Evolutionary conservation across 2,329 filamentous ascomycete species (phyloP), one percentile per base, ranked within the genome.

Genomic region (Pseudogymnoascus sp.): DNA sequence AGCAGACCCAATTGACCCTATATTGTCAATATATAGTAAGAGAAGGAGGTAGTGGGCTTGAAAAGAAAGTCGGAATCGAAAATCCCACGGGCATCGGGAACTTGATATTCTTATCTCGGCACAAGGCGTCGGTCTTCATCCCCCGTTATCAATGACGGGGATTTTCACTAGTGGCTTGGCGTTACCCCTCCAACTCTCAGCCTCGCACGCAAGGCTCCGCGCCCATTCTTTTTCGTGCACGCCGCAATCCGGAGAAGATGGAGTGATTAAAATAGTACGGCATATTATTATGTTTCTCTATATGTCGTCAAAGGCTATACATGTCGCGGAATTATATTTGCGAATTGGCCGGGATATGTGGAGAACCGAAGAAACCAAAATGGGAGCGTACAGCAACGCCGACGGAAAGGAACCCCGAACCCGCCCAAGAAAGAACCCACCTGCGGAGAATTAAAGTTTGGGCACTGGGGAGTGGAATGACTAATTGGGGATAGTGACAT

Each of bases 121-220:
- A 59, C 18, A 29, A 36, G 36, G 18, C 25, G 33, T 59, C 58
- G 58, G 58, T 39, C 33, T 59, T 59, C 58, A 36, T 59, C 58
- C 58, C 58, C 58, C 58, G 58, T 59, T 59, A 59, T 37, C 33
- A 15, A 39, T 39, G 58, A 59, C 58, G 58, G 36, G 58, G 18
- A 59, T 27, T 59, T 59, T 37, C 9, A 2, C 25, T 59, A 39
- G 58, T 15, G 58, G 58, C 33, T 39, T 39, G 58, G 58, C 33
- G 25, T 15, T 37, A 37, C 58, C 55, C 36, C 58, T 29, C 33
- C 58, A 59, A 37, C 10, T 25, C n/a, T 39, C 58, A 59, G 58
- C 58, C 58, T 59, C 36, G 36, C 36, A 10, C 18, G 33, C 58
- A 59, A 59, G 33, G 58, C 58, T 59, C 12, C 33, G 15, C 10